Percentiles rank a stretch among this genome's conserved stretches.
Evolutionary conservation across 2,329 filamentous ascomycete genomes (phyloP).

Genomic region (Sporothrix protearum): DNA sequence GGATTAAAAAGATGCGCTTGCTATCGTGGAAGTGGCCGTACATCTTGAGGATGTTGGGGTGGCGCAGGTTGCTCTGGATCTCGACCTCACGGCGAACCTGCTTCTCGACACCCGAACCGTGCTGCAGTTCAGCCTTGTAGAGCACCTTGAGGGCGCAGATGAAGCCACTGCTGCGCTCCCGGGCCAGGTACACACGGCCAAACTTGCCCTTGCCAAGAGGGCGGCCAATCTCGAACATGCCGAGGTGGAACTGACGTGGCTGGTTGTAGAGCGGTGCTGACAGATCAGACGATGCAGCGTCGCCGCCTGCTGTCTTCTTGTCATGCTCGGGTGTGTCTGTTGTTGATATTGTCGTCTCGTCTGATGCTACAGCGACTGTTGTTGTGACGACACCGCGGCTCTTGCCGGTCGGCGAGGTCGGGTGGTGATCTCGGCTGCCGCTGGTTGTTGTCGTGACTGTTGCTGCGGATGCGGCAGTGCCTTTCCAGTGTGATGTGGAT

Average conservation of each 20-base stretch:
- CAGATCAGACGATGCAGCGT: background rate
- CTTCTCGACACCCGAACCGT: slow-evolving; percentile 74
- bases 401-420: slow-evolving; percentile 41
- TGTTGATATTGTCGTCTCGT: background rate
- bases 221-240: slow-evolving; percentile 91
- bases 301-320: background rate
- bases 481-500: slow-evolving; percentile 6
- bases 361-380: background rate
- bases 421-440: slow-evolving; percentile 27
- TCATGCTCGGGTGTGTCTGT: slow-evolving; percentile 10
- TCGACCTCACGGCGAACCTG: slow-evolving; percentile 85
- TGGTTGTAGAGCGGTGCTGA: slow-evolving; percentile 27
- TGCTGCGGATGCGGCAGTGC: slow-evolving; percentile 50
- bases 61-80: slow-evolving; percentile 81
- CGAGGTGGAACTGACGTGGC: slow-evolving; percentile 72
- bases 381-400: slow-evolving; percentile 28
- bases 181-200: slow-evolving; percentile 78
- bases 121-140: slow-evolving; percentile 77
- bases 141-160: slow-evolving; percentile 84
- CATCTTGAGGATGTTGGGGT: slow-evolving; percentile 79
- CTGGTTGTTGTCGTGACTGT: slow-evolving; percentile 47
- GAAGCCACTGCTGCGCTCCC: slow-evolving; percentile 73
- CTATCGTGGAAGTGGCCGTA: slow-evolving; percentile 88
- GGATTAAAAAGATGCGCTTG: slow-evolving; percentile 81
- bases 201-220: slow-evolving; percentile 86